Evolutionary conservation across 2,329 filamentous ascomycete genomes (phyloP).

Genomic region (Botrytis deweyae): DNA sequence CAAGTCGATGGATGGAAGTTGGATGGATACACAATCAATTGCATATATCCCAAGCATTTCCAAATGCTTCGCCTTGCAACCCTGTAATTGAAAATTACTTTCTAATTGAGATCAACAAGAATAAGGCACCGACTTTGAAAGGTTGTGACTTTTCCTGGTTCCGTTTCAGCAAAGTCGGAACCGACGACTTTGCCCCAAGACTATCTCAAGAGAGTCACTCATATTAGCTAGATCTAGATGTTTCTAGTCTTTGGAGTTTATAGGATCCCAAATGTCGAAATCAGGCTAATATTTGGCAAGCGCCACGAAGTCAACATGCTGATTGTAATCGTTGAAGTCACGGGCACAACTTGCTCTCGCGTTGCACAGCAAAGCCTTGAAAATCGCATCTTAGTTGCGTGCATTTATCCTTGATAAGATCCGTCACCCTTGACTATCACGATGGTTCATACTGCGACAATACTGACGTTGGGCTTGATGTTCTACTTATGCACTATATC

Average conservation of each 20-base stretch:
- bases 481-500: no score
- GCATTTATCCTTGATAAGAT: no score
- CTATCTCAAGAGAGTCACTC: not conserved
- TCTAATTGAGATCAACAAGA: not conserved
- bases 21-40: not conserved
- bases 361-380: no score
- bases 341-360: no score
- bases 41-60: not conserved
- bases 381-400: no score
- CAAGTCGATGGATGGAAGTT: not conserved
- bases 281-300: not conserved
- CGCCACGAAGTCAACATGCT: not conserved
- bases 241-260: not conserved
- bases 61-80: rapidly evolving
- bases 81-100: not conserved
- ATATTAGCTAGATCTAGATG: not conserved
- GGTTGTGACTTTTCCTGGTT: not conserved
- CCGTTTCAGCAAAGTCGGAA: not conserved
- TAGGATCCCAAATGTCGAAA: not conserved
- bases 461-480: no score
- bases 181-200: not conserved
- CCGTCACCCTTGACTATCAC: no score
- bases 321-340: not conserved
- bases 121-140: not conserved
- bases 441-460: no score